Conservation (phyloP, 2,329 filamentous ascomycete species). For the Lachnellula occidentalis region DNA sequence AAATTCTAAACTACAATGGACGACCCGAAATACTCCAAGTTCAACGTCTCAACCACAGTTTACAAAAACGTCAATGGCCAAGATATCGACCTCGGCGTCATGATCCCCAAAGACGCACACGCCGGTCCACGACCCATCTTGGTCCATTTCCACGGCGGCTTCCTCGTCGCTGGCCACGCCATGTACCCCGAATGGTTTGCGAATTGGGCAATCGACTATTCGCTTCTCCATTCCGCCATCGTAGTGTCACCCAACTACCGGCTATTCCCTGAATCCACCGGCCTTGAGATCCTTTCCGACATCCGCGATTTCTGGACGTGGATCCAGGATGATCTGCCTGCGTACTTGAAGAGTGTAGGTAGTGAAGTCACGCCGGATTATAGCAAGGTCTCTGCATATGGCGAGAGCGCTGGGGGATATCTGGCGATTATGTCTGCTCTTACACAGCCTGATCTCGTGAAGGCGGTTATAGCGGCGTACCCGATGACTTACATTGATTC, state of each 20-base stretch:
- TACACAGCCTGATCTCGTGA: slow-evolving; percentile 13
- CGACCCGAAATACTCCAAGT: slow-evolving; percentile 12
- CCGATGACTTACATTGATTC: slow-evolving; percentile 17
- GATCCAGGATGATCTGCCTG: slow-evolving; percentile 30
- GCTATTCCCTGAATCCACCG: slow-evolving; percentile 45
- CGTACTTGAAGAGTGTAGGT: slow-evolving; percentile 10
- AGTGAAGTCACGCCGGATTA: slow-evolving; percentile 14
- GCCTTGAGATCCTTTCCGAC: slow-evolving; percentile 43
- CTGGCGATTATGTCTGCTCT: slow-evolving; percentile 16
- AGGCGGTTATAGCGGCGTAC: slow-evolving; percentile 17
- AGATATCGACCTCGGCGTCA: slow-evolving; percentile 15
- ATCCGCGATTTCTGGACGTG: slow-evolving; percentile 44
- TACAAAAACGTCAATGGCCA: slow-evolving; percentile 22
- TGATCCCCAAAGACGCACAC: slow-evolving; percentile 16
- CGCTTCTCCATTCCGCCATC: slow-evolving; percentile 32
- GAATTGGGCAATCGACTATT: slow-evolving; percentile 24
- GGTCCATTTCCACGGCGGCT: slow-evolving; percentile 20
- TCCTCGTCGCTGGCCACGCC: slow-evolving; percentile 13
- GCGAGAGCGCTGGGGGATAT: slow-evolving; percentile 21
- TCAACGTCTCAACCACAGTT: slow-evolving; percentile 13
- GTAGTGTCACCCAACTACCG: slow-evolving; percentile 42
- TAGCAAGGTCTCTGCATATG: slow-evolving; percentile 11
- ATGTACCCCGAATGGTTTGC: slow-evolving; percentile 27
- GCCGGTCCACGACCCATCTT: slow-evolving; percentile 16
- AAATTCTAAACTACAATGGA: slow-evolving; percentile 3